Evolutionary conservation across 2,329 filamentous ascomycete species (phyloP).

Genomic region (Cercospora beticola): DNA sequence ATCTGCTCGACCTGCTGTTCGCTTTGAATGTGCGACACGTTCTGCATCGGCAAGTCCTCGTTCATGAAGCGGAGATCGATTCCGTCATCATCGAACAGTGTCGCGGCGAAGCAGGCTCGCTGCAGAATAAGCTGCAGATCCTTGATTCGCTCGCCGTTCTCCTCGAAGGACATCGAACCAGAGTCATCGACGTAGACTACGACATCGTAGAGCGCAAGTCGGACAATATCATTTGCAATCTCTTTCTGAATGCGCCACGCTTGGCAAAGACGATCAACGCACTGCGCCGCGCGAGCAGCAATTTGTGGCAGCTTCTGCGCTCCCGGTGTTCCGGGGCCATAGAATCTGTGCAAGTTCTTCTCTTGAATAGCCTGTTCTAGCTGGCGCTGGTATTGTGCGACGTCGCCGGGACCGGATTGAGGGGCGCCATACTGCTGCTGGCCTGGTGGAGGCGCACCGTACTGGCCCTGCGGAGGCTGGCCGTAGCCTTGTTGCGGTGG

Average conservation of each 20-base stretch:
- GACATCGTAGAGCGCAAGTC: conserved; percentile 62
- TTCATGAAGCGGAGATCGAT: conserved; percentile 72
- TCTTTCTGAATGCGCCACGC: conserved; percentile 59
- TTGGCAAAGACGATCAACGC: conserved; percentile 57
- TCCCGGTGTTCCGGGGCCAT: conserved; percentile 54
- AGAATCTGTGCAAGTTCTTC: conserved; percentile 59
- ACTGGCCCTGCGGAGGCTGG: conserved; percentile 27
- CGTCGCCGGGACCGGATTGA: conserved; percentile 47
- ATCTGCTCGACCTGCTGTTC: conserved; percentile 60
- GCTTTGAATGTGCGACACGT: conserved; percentile 55
- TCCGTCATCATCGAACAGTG: conserved; percentile 68
- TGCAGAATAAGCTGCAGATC: conserved; percentile 64
- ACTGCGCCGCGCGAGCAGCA: conserved; percentile 49
- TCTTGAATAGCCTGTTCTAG: conserved; percentile 59
- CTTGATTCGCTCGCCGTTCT: conserved; percentile 65
- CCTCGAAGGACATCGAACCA: conserved; percentile 68
- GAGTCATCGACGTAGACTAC: conserved; percentile 67
- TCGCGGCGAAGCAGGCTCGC: conserved; percentile 63
- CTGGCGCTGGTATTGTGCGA: conserved; percentile 57
- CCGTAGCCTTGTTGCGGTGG: conserved; percentile 23
- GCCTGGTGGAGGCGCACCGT: conserved; percentile 33
- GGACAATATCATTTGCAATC: conserved; percentile 63
- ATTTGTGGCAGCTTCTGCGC: conserved; percentile 49
- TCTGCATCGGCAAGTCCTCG: conserved; percentile 50
- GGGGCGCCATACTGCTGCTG: conserved; percentile 39